Base-by-base conservation (phyloP, 176 grass and related monocot species). In the Thinopyrum elongatum region DNA sequence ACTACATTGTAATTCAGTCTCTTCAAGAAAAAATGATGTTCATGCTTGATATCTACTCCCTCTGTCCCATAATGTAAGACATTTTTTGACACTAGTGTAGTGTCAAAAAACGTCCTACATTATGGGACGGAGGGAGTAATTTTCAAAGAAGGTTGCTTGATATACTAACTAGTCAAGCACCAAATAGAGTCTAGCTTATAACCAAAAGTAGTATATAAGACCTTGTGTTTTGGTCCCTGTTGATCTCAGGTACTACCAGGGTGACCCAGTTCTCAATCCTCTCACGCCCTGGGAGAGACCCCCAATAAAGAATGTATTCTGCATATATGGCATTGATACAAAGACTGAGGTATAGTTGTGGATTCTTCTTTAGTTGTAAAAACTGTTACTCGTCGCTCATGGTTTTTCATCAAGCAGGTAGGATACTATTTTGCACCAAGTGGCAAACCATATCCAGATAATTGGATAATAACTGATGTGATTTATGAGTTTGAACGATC, bases 341-440 rank as follows among this genome's bases (percentile, higher is more conserved):
- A 98, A 92, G 79, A 95, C 96, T 51, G 93, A 98, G 96, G 95
- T 98, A 90, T 60, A 44, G 65, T 11, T 59, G 27, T 17, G 12
- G 21, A 73, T 57, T 74, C 21, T 76, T 70, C 11, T 83, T 79
- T 83, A 78, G 25, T 60, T 87, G 66, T 39, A 44, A 67, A 78
- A 36, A 23, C 2, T 63, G 9, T 36, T 49, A 76, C 26, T 73
- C 74, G 10, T 21, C 49, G 55, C 63, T 61, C 78, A 10, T 87
- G 73, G 38, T 28, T 70, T 87, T 76, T 85, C n/a, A 60, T 89
- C 58, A 90, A 92, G 79, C 93, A 98, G 95, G 96, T 95, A 46
- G 93, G 96, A 87, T 98, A 98, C 80, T 98, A 95, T 80, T 98
- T 95, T 86, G 96, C 96, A 64, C 96, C 96, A 79, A 98, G 93